phyloP scores from a whole-genome alignment of 345 rosid species.

The Camelina neglecta region DNA sequence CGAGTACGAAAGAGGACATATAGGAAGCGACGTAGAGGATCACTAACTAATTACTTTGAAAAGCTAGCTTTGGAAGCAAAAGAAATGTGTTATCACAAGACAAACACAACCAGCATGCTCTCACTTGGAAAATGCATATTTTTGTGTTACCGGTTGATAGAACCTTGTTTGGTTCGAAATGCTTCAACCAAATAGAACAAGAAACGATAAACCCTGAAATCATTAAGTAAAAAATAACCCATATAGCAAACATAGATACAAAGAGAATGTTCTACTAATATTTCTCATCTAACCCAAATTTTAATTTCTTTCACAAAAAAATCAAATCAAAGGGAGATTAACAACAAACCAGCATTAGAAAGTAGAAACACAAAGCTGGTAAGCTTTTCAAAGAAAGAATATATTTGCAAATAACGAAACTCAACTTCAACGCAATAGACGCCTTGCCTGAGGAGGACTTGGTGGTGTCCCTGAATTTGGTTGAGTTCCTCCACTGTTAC shows the following conservation, averaged over 20 bases:
- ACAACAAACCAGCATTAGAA: conserved; percentile 23
- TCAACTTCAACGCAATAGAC: conserved; percentile 43
- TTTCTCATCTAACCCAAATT: conserved; percentile 23
- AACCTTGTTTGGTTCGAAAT: not conserved
- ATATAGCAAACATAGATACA: conserved; percentile 26
- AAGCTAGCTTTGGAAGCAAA: not conserved
- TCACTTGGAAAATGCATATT: not conserved
- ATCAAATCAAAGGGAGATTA: conserved; percentile 19
- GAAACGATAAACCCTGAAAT: not conserved
- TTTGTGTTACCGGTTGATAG: not conserved
- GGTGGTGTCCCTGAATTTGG: conserved; percentile 33
- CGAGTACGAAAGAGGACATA: not conserved
- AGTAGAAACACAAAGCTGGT: conserved; percentile 33
- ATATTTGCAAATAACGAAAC: conserved; percentile 39
- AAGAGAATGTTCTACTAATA: conserved; percentile 16
- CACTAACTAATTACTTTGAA: not conserved
- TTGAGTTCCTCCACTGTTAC: conserved; percentile 32
- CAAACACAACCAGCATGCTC: not conserved
- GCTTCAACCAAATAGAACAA: not conserved
- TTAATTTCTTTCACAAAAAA: conserved; percentile 14
- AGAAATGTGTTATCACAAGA: no score
- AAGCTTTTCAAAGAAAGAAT: conserved; percentile 15
- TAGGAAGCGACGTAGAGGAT: not conserved
- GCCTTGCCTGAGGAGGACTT: conserved; percentile 40
- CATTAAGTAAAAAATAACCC: not conserved